Percentiles rank a stretch among this genome's conserved stretches.
phyloP scores from a whole-genome alignment of 1,139 yeast species.

The Kodamaea derodonti region DNA sequence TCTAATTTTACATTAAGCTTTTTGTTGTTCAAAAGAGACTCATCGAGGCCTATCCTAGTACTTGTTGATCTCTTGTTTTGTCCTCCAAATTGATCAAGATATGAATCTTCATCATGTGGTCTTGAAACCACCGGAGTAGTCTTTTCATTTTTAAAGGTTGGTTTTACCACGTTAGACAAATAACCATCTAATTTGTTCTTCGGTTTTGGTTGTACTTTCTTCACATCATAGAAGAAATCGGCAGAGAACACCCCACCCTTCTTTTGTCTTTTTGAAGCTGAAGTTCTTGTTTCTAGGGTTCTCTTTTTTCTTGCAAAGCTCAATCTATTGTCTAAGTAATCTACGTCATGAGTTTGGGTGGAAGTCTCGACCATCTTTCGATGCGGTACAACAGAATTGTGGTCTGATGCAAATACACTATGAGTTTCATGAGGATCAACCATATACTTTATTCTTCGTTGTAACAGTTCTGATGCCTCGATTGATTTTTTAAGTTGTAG shows the following conservation, averaged over 20 bases:
- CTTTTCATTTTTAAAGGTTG: constrained; percentile 17
- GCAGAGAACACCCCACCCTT: constrained; percentile 29
- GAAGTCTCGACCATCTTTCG: constrained; percentile 34
- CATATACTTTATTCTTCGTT: constrained; percentile 35
- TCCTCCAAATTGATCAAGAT: constrained; percentile 12
- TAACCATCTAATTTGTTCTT: constrained; percentile 25
- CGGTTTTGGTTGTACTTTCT: constrained; percentile 10
- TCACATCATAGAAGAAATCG: constrained; percentile 35
- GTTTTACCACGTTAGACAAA: constrained; percentile 29
- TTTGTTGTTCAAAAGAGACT: constrained; percentile 14
- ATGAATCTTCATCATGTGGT: constrained; percentile 16
- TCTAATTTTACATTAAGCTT: constrained; percentile 23
- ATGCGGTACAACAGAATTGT: constrained; percentile 1
- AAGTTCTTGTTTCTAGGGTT: constrained; percentile 9
- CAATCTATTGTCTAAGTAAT: constrained; percentile 25
- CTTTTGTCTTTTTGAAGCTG: constrained; percentile 13
- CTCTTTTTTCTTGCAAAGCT: constrained; percentile 15
- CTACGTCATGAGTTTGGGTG: constrained; percentile 39
- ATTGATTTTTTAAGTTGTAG: constrained; percentile 38
- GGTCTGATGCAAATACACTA: not conserved
- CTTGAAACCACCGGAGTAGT: constrained; percentile 3
- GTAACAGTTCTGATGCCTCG: constrained; percentile 33
- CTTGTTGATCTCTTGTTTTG: constrained; percentile 12
- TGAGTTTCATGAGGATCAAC: constrained; percentile 39
- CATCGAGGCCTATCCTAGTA: constrained; percentile 18